These are phyloP conservation scores for Paratinospora sagittata DNA, from an alignment of 164 flowering plant species.

Conservation along the genomic window DNA sequence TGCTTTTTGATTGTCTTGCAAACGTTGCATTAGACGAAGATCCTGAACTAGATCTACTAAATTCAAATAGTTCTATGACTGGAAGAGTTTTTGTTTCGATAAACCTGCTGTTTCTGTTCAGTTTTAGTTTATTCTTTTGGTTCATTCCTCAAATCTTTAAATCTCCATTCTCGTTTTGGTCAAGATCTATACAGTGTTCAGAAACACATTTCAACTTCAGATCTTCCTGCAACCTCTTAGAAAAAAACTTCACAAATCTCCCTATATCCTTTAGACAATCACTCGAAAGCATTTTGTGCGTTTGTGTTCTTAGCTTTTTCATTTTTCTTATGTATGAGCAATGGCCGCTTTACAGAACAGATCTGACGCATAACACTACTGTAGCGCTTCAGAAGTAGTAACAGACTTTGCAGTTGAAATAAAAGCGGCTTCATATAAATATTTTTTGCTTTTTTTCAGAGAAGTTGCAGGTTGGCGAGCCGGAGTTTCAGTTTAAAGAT, in stretches of 20 bases:
- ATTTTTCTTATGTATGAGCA: not conserved
- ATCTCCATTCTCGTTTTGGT: not conserved
- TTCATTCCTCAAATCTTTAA: not conserved
- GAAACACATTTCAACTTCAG: not conserved
- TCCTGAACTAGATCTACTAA: not conserved
- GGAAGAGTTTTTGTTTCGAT: too few relatives aligned
- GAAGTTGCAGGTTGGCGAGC: not conserved
- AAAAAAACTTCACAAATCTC: not conserved
- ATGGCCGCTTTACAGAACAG: not conserved
- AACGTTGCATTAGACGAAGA: too few relatives aligned
- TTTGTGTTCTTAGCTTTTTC: too few relatives aligned
- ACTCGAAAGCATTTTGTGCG: not conserved
- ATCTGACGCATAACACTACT: too few relatives aligned
- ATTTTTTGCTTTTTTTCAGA: not conserved
- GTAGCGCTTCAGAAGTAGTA: not conserved
- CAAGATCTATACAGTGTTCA: not conserved
- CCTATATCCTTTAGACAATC: not conserved
- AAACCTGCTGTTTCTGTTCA: too few relatives aligned
- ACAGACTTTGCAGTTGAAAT: slow-evolving; percentile 1
- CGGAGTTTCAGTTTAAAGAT: not conserved
- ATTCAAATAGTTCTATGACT: not conserved
- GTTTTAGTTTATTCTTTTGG: too few relatives aligned
- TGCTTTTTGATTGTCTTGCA: too few relatives aligned
- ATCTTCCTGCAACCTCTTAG: not conserved
- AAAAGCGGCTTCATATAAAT: not conserved